phyloP scores from a whole-genome alignment of 345 rosid species.

The Microcos paniculata region DNA sequence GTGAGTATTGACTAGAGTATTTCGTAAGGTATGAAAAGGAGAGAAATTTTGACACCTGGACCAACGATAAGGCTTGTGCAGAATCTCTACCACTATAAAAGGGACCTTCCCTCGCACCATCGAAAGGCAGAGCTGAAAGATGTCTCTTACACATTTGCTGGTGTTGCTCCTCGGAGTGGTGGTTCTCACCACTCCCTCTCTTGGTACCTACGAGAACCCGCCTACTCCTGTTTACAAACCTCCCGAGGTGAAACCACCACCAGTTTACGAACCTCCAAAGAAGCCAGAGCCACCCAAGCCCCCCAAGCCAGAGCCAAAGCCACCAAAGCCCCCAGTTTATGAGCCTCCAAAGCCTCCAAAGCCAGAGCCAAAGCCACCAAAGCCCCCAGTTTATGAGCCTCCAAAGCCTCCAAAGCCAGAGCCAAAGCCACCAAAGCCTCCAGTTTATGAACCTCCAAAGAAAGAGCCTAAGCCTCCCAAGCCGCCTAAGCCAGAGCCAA shows the following conservation, averaged over 20 bases:
- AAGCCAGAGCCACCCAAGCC: neutral
- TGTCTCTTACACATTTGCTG: conserved; percentile 24
- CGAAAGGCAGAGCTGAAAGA: neutral
- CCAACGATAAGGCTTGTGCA: neutral
- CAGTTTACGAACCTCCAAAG: conserved; percentile 17
- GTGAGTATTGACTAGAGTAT: neutral
- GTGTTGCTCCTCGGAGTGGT: conserved; percentile 27
- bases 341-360: neutral
- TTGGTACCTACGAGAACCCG: conserved; percentile 5
- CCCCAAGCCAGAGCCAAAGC: neutral
- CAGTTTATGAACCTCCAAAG: conserved; percentile 12
- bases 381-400: conserved; percentile 19
- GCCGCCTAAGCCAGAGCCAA: neutral
- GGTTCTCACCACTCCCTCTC: conserved; percentile 25
- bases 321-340: neutral
- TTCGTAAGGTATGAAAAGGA: neutral
- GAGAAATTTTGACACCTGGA: neutral
- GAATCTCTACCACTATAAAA: conserved; percentile 20
- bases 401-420: neutral
- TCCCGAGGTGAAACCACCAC: conserved; percentile 8
- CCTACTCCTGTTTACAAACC: conserved; percentile 9
- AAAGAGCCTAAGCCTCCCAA: neutral
- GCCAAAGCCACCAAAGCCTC: neutral
- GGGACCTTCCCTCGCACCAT: neutral
- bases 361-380: neutral